Evolutionary conservation across 2,329 filamentous ascomycete species (phyloP), one percentile per base, ranked within the genome.

Genomic region (Monilinia fructigena): DNA sequence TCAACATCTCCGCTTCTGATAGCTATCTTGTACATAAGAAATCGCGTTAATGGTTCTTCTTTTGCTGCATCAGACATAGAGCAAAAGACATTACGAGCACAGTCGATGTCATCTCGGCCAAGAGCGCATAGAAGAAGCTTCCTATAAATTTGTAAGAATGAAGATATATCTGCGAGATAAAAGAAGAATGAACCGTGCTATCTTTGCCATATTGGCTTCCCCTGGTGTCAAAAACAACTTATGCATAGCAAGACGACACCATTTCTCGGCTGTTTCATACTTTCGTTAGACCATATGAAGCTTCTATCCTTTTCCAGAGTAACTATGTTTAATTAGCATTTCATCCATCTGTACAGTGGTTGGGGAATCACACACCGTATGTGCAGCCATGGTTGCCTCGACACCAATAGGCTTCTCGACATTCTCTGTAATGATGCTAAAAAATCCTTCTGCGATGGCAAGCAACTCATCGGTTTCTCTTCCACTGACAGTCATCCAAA

Each of bases 221-320:
- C 90, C 89, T 28, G 86, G 84, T 60, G 85, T 85, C 16, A 82
- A 78, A 70, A 97, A 93, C 0, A 91, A 73, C 0, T 80, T 75
- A 73, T 93, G 88, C 16, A 90, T 80, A 0, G 90, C 88, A 23
- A 92, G 75, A 10, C 77, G 81, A 72, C 91, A 96, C 92, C 92
- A 97, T 61, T 80, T 77, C 69, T 89, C 84, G 1, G 89, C 84
- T 18, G 80, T 70, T 2, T 81, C 79, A 65, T 83, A 84, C 20
- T 86, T 78, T 1, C 82, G 79, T 42, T 42, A 84, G 81, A 1
- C 78, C 78, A 68, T 85, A 86, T 18, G 81, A 80, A 0, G 80
- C 77, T 63, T 93, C 89, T n/a, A 91, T 81, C 35, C 83, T 85
- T 77, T 92, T 95, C 92, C 93, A 97, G 4, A 97, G 78, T 4